A percentile compares a stretch with the other conserved stretches of the same genome.
These are phyloP conservation scores for Peniophora sp. DNA, from an alignment of 1,284 basidiomycete genomes.

Conservation along the genomic window DNA sequence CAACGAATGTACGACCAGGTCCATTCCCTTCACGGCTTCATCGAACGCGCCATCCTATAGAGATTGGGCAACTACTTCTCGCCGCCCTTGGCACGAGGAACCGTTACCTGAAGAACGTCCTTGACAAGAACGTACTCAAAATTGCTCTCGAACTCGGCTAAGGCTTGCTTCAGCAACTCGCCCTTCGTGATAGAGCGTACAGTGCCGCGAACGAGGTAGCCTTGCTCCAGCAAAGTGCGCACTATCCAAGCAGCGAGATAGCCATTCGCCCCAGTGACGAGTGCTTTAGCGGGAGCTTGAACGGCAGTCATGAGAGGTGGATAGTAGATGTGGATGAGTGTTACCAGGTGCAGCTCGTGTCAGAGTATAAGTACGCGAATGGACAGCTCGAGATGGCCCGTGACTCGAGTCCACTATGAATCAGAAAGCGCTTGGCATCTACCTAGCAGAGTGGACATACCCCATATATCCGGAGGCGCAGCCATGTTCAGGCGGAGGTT, in stretches of 20 bases:
- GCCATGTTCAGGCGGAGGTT: too few species aligned
- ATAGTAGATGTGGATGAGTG: too few species aligned
- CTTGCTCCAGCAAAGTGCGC: conserved; percentile 14
- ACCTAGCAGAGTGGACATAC: too few species aligned
- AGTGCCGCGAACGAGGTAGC: conserved; percentile 33
- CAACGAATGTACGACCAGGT: conserved; percentile 52
- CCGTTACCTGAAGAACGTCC: neutral
- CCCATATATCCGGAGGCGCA: too few species aligned
- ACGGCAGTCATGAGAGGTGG: neutral
- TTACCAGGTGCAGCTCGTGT: too few species aligned
- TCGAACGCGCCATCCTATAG: conserved; percentile 60
- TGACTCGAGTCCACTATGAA: too few species aligned
- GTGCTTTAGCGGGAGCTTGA: conserved; percentile 7
- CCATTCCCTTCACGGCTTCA: conserved; percentile 59
- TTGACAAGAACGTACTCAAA: neutral
- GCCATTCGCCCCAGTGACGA: conserved; percentile 15
- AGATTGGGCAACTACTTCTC: neutral
- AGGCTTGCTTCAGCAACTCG: conserved; percentile 30
- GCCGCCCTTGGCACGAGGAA: neutral
- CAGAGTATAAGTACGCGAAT: too few species aligned
- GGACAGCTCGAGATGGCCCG: too few species aligned
- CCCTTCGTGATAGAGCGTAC: conserved; percentile 35
- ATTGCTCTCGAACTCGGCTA: conserved; percentile 21
- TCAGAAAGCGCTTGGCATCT: too few species aligned
- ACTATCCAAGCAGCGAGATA: conserved; percentile 19